Percentiles rank a stretch among this genome's conserved stretches.
These are phyloP conservation scores for Lipomyces yamanashiensis DNA, from an alignment of 805 yeast species.

Conservation along the genomic window DNA sequence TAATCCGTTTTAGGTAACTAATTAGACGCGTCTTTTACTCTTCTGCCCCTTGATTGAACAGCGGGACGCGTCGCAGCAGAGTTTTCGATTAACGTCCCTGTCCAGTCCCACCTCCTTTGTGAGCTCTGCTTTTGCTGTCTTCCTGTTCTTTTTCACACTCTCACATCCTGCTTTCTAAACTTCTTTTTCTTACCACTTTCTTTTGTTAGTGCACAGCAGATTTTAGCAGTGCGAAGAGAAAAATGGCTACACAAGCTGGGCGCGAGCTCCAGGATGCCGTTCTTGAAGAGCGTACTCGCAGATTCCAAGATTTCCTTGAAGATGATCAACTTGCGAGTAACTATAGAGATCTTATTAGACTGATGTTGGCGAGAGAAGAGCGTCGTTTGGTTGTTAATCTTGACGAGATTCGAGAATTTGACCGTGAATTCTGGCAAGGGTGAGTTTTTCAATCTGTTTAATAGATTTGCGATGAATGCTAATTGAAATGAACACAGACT, in stretches of 20 bases:
- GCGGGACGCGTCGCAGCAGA: slow-evolving; percentile 4
- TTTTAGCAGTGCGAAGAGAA: background rate
- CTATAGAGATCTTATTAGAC: slow-evolving; percentile 70
- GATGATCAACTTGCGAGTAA: slow-evolving; percentile 59
- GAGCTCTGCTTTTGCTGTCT: background rate
- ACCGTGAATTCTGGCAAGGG: slow-evolving; percentile 77
- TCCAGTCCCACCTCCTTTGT: background rate
- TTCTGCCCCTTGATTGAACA: background rate
- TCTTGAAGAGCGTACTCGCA: slow-evolving; percentile 71
- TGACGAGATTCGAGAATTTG: slow-evolving; percentile 87
- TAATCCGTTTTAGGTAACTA: background rate
- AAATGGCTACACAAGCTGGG: slow-evolving; percentile 5
- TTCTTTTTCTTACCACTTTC: background rate
- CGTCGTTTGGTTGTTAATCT: slow-evolving; percentile 73
- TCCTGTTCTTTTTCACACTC: background rate
- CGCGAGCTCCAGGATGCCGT: slow-evolving; percentile 21
- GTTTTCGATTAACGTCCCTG: background rate
- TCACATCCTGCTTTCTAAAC: background rate
- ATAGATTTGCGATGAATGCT: background rate
- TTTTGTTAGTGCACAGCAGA: background rate
- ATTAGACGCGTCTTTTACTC: background rate
- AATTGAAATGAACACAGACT: slow-evolving; percentile 42
- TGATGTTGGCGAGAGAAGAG: slow-evolving; percentile 69
- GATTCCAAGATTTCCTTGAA: slow-evolving; percentile 82
- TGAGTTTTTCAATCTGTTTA: background rate